phyloP scores from a whole-genome alignment of 164 flowering plant species.

The Echeveria elegans region DNA sequence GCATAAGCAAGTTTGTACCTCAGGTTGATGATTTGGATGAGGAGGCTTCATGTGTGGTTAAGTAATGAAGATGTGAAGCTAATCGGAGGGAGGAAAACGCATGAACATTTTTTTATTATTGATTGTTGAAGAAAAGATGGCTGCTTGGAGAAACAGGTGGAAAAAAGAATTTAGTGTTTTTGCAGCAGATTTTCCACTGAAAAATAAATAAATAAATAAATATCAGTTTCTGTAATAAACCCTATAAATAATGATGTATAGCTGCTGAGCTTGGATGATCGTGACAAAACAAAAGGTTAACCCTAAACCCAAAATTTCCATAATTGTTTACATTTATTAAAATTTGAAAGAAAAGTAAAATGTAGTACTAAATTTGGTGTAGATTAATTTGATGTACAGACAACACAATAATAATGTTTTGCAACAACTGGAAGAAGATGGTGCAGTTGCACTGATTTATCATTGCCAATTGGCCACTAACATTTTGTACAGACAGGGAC shows the following conservation, averaged over 20 bases:
- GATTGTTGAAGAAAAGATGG: not conserved
- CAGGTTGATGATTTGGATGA: constrained; percentile 2
- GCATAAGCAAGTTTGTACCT: no score
- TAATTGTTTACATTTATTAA: no score
- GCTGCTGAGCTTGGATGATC: no score
- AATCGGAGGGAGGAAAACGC: not conserved
- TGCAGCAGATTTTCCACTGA: not conserved
- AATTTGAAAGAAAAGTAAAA: not conserved
- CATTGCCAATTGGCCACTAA: not conserved
- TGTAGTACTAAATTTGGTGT: no score
- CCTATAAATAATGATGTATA: no score
- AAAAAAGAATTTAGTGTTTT: not conserved
- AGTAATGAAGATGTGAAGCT: not conserved
- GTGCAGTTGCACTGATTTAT: not conserved
- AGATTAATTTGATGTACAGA: no score
- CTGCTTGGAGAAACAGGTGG: not conserved
- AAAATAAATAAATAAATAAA: not conserved
- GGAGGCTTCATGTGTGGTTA: not conserved
- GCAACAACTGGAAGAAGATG: not conserved
- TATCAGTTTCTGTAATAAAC: not conserved
- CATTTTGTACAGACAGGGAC: not conserved
- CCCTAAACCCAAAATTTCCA: no score
- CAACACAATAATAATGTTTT: no score
- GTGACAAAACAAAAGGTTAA: no score
- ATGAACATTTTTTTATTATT: not conserved